phyloP scores from a whole-genome alignment of 2,329 filamentous ascomycete genomes.

The Trichoderma guizhouense region DNA sequence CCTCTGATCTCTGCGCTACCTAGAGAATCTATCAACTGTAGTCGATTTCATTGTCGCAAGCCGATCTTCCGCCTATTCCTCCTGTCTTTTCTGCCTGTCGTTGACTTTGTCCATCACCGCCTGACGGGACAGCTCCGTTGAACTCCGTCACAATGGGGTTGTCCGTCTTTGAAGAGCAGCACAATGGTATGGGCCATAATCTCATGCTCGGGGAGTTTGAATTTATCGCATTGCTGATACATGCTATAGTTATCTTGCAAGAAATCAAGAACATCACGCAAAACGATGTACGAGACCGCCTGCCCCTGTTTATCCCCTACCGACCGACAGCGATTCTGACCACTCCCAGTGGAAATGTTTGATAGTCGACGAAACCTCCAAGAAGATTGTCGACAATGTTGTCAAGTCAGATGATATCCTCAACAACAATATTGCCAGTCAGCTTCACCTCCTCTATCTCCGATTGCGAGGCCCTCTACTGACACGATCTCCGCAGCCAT shows the following conservation, averaged over 20 bases:
- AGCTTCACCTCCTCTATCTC: slow-evolving; percentile 30
- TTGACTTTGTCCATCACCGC: slow-evolving; percentile 3
- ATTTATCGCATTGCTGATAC: slow-evolving; percentile 22
- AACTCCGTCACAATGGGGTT: slow-evolving; percentile 63
- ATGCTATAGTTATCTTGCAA: slow-evolving; percentile 33
- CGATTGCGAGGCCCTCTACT: slow-evolving; percentile 18
- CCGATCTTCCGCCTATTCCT: not conserved
- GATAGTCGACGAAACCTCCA: slow-evolving; percentile 79
- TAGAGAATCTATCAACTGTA: not conserved
- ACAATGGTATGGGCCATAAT: slow-evolving; percentile 37
- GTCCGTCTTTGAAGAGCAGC: slow-evolving; percentile 82
- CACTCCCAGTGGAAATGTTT: slow-evolving; percentile 85
- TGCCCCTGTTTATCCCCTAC: slow-evolving; percentile 6
- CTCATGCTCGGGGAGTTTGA: not conserved
- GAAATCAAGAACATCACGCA: slow-evolving; percentile 72
- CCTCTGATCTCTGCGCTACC: not conserved
- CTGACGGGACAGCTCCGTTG: slow-evolving; percentile 18
- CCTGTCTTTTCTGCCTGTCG: not conserved
- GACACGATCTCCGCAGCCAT: slow-evolving; percentile 62
- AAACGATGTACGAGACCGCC: slow-evolving; percentile 63
- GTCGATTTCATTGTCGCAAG: not conserved
- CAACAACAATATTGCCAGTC: slow-evolving; percentile 94
- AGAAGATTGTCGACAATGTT: slow-evolving; percentile 84
- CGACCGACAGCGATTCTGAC: slow-evolving; percentile 15
- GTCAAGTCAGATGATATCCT: slow-evolving; percentile 95